Percentiles rank a stretch among this genome's conserved stretches.
These are phyloP conservation scores for Polytrichum commune DNA, from an alignment of 225 moss, liverwort and hornwort species.

Conservation along the genomic window DNA sequence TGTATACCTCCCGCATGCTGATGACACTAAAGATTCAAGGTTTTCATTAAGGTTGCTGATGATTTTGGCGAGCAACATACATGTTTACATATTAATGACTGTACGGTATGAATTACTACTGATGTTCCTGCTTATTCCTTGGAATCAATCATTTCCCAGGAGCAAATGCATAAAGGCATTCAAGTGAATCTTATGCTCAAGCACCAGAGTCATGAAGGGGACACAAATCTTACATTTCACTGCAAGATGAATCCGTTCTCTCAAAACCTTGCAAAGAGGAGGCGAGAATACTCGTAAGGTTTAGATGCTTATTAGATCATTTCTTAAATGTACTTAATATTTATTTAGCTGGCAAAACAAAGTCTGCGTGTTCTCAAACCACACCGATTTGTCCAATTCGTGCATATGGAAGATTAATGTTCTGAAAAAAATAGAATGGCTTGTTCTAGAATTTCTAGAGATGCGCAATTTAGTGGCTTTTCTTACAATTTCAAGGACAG, in stretches of 20 bases:
- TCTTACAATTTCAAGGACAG: too few species aligned
- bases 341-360: neutral
- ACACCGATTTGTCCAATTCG: neutral
- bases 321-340: neutral
- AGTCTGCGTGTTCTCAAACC: neutral
- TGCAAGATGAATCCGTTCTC: constrained; percentile 80
- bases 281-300: constrained; percentile 60
- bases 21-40: neutral
- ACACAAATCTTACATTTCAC: constrained; percentile 46
- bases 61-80: neutral
- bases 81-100: neutral
- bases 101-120: too few species aligned
- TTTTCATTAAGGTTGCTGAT: neutral
- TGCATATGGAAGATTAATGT: too few species aligned
- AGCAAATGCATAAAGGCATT: constrained; percentile 42
- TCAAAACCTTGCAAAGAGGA: constrained; percentile 51
- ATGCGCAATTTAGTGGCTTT: too few species aligned
- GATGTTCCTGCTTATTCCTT: neutral
- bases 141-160: constrained; percentile 17
- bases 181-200: constrained; percentile 52
- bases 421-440: neutral
- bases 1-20: too few species aligned
- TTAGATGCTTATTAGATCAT: too few species aligned
- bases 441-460: neutral
- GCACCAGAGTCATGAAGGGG: constrained; percentile 49